Conservation (phyloP, 2,329 filamentous ascomycete genomes). For the Hypomyces rosellus region DNA sequence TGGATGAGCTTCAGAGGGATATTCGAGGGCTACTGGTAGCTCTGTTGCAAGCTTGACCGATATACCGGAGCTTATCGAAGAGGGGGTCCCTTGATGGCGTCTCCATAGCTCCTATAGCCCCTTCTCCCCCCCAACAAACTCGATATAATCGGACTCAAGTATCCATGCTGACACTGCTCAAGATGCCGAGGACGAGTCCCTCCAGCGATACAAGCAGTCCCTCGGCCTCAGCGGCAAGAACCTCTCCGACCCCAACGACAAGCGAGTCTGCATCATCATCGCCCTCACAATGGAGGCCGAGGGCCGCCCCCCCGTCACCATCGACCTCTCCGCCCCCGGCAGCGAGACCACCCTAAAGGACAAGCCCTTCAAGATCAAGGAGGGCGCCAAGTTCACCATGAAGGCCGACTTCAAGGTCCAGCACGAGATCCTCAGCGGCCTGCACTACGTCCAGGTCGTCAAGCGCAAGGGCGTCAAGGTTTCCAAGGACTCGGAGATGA, state of each 20-base stretch:
- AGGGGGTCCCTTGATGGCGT: too few species aligned
- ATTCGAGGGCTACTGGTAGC: too few species aligned
- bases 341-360: slow-evolving; percentile 74
- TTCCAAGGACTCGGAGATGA: slow-evolving; percentile 96
- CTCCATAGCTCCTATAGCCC: neutral
- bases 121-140: neutral
- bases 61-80: too few species aligned
- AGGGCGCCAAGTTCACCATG: slow-evolving; percentile 90
- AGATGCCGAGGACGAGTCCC: slow-evolving; percentile 78
- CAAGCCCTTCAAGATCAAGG: slow-evolving; percentile 96
- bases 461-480: slow-evolving; percentile 82
- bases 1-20: too few species aligned
- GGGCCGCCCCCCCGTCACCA: slow-evolving; percentile 77
- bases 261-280: slow-evolving; percentile 87
- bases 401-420: slow-evolving; percentile 91
- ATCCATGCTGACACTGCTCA: slow-evolving; percentile 8
- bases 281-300: slow-evolving; percentile 82
- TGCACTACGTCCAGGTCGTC: slow-evolving; percentile 93
- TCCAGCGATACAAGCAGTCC: slow-evolving; percentile 96
- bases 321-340: slow-evolving; percentile 72
- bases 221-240: slow-evolving; percentile 75
- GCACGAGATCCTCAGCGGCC: slow-evolving; percentile 87
- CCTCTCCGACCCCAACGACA: slow-evolving; percentile 71
- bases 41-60: too few species aligned
- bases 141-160: neutral